Conservation (phyloP, 179 eudicot genomes). For the Beta corolliflora region DNA sequence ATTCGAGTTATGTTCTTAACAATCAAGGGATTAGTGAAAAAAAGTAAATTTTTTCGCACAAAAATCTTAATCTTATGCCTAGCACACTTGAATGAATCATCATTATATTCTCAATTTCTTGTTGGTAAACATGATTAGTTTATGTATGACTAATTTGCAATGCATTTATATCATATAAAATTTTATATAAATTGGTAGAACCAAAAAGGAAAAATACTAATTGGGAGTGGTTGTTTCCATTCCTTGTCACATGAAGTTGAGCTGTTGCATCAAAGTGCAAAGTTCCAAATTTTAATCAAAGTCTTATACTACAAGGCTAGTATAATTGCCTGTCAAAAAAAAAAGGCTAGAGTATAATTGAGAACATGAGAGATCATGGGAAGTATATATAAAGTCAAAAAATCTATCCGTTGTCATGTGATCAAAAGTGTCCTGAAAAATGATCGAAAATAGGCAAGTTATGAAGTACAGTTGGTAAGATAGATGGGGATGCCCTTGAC, state of each 20-base stretch:
- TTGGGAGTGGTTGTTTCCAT: not conserved
- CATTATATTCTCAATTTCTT: no score
- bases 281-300: constrained; percentile 10
- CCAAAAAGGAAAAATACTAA: not conserved
- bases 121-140: no score
- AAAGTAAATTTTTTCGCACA: no score
- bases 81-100: no score
- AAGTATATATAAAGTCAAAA: constrained; percentile 16
- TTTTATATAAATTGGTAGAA: no score
- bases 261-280: not conserved
- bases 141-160: no score
- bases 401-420: constrained; percentile 29
- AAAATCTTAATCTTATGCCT: no score
- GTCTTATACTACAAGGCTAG: not conserved
- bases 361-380: constrained; percentile 4
- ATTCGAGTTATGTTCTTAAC: no score
- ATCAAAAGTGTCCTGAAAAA: constrained; percentile 9
- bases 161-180: no score
- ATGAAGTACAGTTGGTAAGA: constrained; percentile 6
- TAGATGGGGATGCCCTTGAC: constrained; percentile 17
- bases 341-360: not conserved
- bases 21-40: no score
- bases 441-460: constrained; percentile 6
- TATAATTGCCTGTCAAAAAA: not conserved
- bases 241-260: constrained; percentile 18